Percentiles rank a stretch among this genome's conserved stretches.
Evolutionary conservation across 2,329 filamentous ascomycete species (phyloP).

Genomic region (Aureobasidium sp.): DNA sequence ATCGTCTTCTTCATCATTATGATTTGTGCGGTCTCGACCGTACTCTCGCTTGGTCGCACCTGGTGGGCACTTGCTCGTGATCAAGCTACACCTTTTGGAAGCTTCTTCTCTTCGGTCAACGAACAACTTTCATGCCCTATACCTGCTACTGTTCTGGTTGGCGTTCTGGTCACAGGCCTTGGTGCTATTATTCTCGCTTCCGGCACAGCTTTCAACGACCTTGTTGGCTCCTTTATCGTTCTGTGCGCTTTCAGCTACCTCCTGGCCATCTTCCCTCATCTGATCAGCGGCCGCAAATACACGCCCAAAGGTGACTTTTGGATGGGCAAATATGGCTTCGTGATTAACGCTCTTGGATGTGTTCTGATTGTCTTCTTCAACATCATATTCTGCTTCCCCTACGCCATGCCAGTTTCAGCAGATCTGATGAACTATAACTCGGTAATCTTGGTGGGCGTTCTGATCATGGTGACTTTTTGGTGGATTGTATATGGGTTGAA

Average conservation of each 20-base stretch:
- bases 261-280: slow-evolving; percentile 28
- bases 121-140: slow-evolving; percentile 49
- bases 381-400: slow-evolving; percentile 32
- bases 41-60: slow-evolving; percentile 38
- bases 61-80: slow-evolving; percentile 51
- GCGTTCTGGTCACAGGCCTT: slow-evolving; percentile 39
- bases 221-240: slow-evolving; percentile 30
- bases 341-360: slow-evolving; percentile 26
- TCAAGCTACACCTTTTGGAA: slow-evolving; percentile 49
- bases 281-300: slow-evolving; percentile 25
- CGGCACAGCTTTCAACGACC: slow-evolving; percentile 27
- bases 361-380: slow-evolving; percentile 28
- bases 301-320: slow-evolving; percentile 28
- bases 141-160: slow-evolving; percentile 48
- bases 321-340: slow-evolving; percentile 26
- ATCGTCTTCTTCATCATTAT: slow-evolving; percentile 46
- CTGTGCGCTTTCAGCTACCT: slow-evolving; percentile 28
- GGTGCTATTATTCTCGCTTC: slow-evolving; percentile 28
- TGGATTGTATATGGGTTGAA: slow-evolving; percentile 41
- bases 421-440: slow-evolving; percentile 45
- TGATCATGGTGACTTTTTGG: slow-evolving; percentile 41
- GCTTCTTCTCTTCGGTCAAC: slow-evolving; percentile 46
- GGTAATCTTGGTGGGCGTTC: slow-evolving; percentile 43
- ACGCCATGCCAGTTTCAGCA: slow-evolving; percentile 35
- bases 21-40: slow-evolving; percentile 42